phyloP scores from a whole-genome alignment of 148 eudicot species.

The Arbutus unedo region DNA sequence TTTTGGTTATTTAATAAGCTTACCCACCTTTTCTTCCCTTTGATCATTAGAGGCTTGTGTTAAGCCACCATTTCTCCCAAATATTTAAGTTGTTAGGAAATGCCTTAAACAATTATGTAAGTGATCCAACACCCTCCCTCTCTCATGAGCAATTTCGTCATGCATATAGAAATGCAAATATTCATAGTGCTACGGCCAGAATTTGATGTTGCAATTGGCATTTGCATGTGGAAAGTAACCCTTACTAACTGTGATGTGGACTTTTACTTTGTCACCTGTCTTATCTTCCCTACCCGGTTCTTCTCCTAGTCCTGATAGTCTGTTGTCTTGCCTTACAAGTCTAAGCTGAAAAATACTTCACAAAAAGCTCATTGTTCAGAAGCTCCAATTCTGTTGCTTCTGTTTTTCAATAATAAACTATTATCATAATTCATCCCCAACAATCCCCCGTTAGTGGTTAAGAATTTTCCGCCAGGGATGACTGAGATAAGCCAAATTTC shows the following conservation, averaged over 20 bases:
- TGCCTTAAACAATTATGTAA: neutral
- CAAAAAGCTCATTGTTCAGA: too few species aligned
- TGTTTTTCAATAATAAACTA: too few species aligned
- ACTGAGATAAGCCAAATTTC: neutral
- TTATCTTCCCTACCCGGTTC: neutral
- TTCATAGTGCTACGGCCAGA: too few species aligned
- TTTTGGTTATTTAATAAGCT: neutral
- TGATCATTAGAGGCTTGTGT: neutral
- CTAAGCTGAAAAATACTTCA: neutral
- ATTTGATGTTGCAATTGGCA: too few species aligned
- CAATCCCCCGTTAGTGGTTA: neutral
- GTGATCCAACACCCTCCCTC: too few species aligned
- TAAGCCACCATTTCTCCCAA: neutral
- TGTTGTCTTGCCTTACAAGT: neutral
- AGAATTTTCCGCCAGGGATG: neutral
- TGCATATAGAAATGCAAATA: too few species aligned
- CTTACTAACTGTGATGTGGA: neutral
- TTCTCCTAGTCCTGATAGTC: neutral
- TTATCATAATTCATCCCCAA: too few species aligned
- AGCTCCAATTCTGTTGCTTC: too few species aligned
- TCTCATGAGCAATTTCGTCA: too few species aligned
- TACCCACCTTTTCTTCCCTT: conserved; percentile 6
- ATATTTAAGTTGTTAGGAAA: neutral
- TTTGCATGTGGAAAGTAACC: too few species aligned
- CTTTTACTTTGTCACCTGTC: neutral